phyloP scores from a whole-genome alignment of 768 basidiomycete genomes.

The Lactifluus echinatus region DNA sequence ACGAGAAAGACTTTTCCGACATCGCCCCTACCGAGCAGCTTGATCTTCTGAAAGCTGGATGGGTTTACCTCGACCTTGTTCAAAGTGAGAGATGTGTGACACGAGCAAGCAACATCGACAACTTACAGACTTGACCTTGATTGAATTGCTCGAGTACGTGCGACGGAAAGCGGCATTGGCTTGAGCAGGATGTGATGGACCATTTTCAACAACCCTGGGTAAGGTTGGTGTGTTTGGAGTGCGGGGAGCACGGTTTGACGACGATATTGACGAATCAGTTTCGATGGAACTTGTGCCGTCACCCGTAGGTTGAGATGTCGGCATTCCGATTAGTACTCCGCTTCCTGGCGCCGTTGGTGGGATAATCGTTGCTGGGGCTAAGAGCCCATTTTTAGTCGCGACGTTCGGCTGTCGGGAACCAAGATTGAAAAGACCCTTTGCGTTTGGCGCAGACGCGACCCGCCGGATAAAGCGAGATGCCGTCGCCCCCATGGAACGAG shows the following conservation, averaged over 20 bases:
- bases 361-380: slow-evolving; percentile 58
- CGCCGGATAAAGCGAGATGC: slow-evolving; percentile 88
- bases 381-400: slow-evolving; percentile 67
- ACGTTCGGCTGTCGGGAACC: slow-evolving; percentile 42
- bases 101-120: slow-evolving; percentile 8
- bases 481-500: slow-evolving; percentile 59
- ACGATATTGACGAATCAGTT: slow-evolving; percentile 70
- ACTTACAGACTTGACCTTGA: slow-evolving; percentile 82
- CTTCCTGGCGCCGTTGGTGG: slow-evolving; percentile 46
- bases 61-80: slow-evolving; percentile 87
- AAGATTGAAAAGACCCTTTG: slow-evolving; percentile 77
- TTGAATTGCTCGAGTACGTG: slow-evolving; percentile 96
- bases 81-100: background rate
- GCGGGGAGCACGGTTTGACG: slow-evolving; percentile 40
- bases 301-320: background rate
- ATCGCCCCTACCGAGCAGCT: slow-evolving; percentile 97
- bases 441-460: slow-evolving; percentile 94
- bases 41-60: slow-evolving; percentile 91
- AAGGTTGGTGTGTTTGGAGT: slow-evolving; percentile 27
- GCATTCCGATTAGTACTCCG: slow-evolving; percentile 44
- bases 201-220: slow-evolving; percentile 38
- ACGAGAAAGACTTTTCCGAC: slow-evolving; percentile 98
- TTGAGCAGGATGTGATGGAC: slow-evolving; percentile 35
- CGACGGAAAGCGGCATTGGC: slow-evolving; percentile 73
- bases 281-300: slow-evolving; percentile 66